Evolutionary conservation across 768 basidiomycete genomes (phyloP).

Genomic region (Pleurotus giganteus): DNA sequence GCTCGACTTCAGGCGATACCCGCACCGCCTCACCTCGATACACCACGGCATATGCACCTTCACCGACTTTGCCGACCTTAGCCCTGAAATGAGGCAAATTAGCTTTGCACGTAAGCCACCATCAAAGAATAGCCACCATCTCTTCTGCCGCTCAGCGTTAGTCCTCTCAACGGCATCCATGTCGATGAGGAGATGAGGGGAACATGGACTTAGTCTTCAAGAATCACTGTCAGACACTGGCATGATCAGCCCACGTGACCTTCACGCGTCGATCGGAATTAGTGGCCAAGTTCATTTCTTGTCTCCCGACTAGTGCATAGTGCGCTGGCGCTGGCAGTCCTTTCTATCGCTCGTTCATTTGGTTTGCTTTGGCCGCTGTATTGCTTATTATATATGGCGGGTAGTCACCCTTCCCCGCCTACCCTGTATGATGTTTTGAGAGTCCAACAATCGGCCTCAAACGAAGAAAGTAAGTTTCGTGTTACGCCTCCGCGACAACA

Average conservation of each 20-base stretch:
- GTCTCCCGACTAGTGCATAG: background rate
- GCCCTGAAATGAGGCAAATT: constrained; percentile 42
- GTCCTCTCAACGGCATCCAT: constrained; percentile 87
- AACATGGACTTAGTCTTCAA: no score
- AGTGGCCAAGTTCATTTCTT: background rate
- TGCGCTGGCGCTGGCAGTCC: constrained; percentile 3
- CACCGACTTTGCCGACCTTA: constrained; percentile 81
- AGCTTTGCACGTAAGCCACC: background rate
- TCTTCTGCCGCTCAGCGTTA: constrained; percentile 67
- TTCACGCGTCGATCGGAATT: background rate
- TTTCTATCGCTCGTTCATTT: background rate
- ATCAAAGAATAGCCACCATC: constrained; percentile 44
- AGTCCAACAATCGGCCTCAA: constrained; percentile 16
- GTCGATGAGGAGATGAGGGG: background rate
- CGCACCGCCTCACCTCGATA: constrained; percentile 66
- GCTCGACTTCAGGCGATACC: background rate
- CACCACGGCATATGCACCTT: constrained; percentile 95
- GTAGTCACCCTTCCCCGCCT: constrained; percentile 1
- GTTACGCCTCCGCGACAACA: background rate
- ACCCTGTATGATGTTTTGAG: constrained; percentile 20
- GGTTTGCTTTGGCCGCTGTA: background rate
- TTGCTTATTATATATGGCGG: background rate
- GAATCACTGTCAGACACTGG: background rate
- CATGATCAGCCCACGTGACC: background rate
- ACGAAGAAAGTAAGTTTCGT: constrained; percentile 20